Base-by-base conservation (phyloP, 2,329 filamentous ascomycete genomes). In the Diaporthe vaccinii region DNA sequence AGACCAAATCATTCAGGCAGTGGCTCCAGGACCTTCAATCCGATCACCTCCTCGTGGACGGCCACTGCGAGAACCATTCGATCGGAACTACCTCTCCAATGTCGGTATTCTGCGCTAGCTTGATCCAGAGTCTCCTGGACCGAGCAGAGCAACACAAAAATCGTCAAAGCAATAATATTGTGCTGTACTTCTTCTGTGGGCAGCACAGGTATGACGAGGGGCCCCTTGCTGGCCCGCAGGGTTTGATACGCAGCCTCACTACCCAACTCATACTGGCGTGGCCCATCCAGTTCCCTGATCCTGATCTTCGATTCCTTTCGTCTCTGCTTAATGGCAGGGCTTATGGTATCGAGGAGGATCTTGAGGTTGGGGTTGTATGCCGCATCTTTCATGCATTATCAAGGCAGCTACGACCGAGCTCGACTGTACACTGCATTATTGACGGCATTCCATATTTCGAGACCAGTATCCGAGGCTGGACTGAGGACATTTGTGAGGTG, bases 171-270 rank as follows among this genome's bases (percentile, higher is more conserved):
- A 25, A 15, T 3, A 28, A 53, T 12, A 53, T 62, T 3, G 73
- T 70, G 25, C 41, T 74, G 15, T 69, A 74, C 62, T 71, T 61
- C 31, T 71, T 74, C n/a, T 74, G 73, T 28, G 73, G 73, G 1
- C 62, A 49, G 25, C 73, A 74, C 6, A 6, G 39, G 6, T n/a
- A 51, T 51, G 44, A 39, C 7, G 9, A 70, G 12, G 73, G 55
- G 4, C 17, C 34, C 14, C 41, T 70, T 12, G 25, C 12, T 4
- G 73, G 73, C 2, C 73, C 73, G 1, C 39, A 58, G 22, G 62
- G 53, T 1, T 31, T 74, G 36, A 71, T 74, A 2, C 17, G 62
- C 39, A 71, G 73, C 17, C 55, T 74, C n/a, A 46, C 55, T 1
- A 44, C 31, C 14, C 73, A 70, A 25, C 25, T 74, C 0, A 58